phyloP scores from a whole-genome alignment of 805 yeast species.

The Candida maesae region DNA sequence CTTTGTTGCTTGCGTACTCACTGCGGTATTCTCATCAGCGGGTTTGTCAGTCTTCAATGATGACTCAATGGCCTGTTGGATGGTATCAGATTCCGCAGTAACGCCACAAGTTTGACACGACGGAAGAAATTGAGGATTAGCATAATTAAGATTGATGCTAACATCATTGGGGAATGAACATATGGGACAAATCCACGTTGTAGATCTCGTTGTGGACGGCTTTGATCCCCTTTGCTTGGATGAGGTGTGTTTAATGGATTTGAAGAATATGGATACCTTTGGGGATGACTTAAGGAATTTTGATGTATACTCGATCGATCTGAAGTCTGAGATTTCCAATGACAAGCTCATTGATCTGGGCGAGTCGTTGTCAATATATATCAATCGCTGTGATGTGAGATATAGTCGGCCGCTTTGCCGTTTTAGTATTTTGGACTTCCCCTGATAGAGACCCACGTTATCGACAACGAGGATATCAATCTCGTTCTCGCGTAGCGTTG shows the following conservation, averaged over 20 bases:
- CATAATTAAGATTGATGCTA: conserved; percentile 28
- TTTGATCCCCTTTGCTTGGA: conserved; percentile 2
- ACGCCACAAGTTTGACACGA: conserved; percentile 64
- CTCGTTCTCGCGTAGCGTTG: conserved; percentile 42
- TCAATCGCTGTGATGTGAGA: conserved; percentile 67
- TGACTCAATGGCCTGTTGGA: conserved; percentile 30
- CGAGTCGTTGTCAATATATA: conserved; percentile 58
- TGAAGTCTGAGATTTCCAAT: conserved; percentile 41
- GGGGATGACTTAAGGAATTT: conserved; percentile 78
- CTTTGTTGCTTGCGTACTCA: background rate
- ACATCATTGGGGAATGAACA: conserved; percentile 67
- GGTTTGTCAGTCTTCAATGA: background rate
- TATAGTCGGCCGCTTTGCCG: conserved; percentile 77
- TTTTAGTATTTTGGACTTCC: conserved; percentile 55
- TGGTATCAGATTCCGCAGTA: conserved; percentile 34
- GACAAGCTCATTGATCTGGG: conserved; percentile 43
- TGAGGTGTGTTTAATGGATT: conserved; percentile 7
- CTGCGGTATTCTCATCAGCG: no score
- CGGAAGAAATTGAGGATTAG: conserved; percentile 33
- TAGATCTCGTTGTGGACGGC: conserved; percentile 6
- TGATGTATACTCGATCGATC: conserved; percentile 36
- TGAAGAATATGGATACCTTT: conserved; percentile 51
- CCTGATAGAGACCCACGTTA: conserved; percentile 75
- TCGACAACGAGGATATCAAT: conserved; percentile 48
- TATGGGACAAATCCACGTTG: conserved; percentile 80